These are phyloP conservation scores for Aspergillus sp. DNA, from an alignment of 2,329 filamentous ascomycete species.

Conservation along the genomic window DNA sequence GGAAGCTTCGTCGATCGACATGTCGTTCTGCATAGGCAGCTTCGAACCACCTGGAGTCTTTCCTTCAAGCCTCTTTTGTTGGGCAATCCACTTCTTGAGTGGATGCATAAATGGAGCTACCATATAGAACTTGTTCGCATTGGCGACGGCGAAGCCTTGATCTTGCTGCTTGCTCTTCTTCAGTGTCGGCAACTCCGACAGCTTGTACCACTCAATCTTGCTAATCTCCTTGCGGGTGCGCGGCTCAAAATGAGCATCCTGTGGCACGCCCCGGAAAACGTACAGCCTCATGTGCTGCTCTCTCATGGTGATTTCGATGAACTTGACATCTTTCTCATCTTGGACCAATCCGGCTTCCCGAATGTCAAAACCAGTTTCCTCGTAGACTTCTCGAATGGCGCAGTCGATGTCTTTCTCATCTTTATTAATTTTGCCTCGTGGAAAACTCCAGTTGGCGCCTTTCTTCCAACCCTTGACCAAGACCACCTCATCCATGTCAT, in stretches of 20 bases:
- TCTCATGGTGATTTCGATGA: slow-evolving; percentile 84
- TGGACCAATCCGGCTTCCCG: slow-evolving; percentile 73
- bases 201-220: slow-evolving; percentile 91
- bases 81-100: slow-evolving; percentile 86
- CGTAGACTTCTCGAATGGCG: slow-evolving; percentile 89
- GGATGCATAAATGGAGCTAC: slow-evolving; percentile 87
- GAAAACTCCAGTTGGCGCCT: slow-evolving; percentile 93
- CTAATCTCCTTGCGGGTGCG: slow-evolving; percentile 96
- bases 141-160: slow-evolving; percentile 57
- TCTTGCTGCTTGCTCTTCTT: slow-evolving; percentile 71
- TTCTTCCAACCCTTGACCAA: slow-evolving; percentile 99
- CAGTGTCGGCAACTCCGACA: slow-evolving; percentile 83
- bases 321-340: slow-evolving; percentile 71
- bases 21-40: slow-evolving; percentile 48
- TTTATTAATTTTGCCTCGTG: slow-evolving; percentile 96
- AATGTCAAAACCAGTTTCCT: slow-evolving; percentile 92
- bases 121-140: slow-evolving; percentile 94
- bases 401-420: slow-evolving; percentile 93
- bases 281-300: slow-evolving; percentile 93
- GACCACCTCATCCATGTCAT: slow-evolving; percentile 90
- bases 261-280: slow-evolving; percentile 84
- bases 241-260: slow-evolving; percentile 84
- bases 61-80: slow-evolving; percentile 74
- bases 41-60: slow-evolving; percentile 47
- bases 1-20: slow-evolving; percentile 62